Conservation (phyloP, 1,284 basidiomycete genomes). For the Amylostereum areolatum region DNA sequence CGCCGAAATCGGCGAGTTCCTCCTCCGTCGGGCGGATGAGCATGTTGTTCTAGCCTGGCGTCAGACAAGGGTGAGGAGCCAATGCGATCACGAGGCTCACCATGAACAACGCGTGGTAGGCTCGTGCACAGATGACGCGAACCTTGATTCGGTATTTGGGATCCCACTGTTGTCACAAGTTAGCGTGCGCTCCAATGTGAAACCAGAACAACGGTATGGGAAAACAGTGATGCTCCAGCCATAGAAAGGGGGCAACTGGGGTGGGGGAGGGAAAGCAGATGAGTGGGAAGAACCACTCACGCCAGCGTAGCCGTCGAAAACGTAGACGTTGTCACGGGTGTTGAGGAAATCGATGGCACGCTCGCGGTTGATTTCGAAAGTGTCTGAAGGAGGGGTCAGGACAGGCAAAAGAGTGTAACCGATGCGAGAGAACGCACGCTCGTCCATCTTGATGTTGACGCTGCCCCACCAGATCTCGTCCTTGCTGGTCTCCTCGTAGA, state of each 20-base stretch:
- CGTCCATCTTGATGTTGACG: conserved; percentile 99
- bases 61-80: conserved; percentile 4
- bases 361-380: conserved; percentile 99
- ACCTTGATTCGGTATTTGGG: conserved; percentile 99
- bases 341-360: conserved; percentile 99
- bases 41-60: conserved; percentile 98
- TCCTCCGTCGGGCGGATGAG: conserved; percentile 95
- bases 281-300: conserved; percentile 33
- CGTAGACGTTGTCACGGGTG: conserved; percentile 98
- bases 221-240: too few species aligned
- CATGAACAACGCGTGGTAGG: conserved; percentile 99
- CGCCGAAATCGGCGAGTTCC: conserved; percentile 93
- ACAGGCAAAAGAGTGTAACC: conserved; percentile 3
- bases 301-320: conserved; percentile 97
- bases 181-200: too few species aligned
- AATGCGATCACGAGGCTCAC: conserved; percentile 39
- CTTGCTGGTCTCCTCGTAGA: conserved; percentile 95
- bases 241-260: too few species aligned
- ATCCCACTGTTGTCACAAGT: conserved; percentile 87
- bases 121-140: conserved; percentile 96
- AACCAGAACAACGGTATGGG: too few species aligned
- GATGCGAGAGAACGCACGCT: conserved; percentile 55
- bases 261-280: too few species aligned
- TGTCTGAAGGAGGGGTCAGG: conserved; percentile 51
- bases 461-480: conserved; percentile 99